phyloP scores from a whole-genome alignment of 2,329 filamentous ascomycete genomes.

The Purpureocillium lavendulum region DNA sequence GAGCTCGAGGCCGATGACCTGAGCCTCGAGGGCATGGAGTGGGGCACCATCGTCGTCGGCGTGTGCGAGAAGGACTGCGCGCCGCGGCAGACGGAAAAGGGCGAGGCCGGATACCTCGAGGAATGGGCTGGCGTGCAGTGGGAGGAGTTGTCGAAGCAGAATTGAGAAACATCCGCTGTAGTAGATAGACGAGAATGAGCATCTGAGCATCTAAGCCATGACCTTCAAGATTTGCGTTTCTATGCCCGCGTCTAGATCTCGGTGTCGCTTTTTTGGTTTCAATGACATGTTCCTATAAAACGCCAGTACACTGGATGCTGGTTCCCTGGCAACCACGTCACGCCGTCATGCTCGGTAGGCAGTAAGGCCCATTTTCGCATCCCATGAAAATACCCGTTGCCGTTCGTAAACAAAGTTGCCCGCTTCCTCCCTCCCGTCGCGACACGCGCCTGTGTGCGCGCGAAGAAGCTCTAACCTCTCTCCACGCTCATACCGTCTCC shows the following conservation, averaged over 20 bases:
- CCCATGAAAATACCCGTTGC: slow-evolving; percentile 12
- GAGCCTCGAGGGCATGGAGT: slow-evolving; percentile 85
- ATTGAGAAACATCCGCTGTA: slow-evolving; percentile 14
- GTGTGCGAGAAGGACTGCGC: slow-evolving; percentile 78
- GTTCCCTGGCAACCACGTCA: slow-evolving; percentile 14
- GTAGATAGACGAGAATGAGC: slow-evolving; percentile 5
- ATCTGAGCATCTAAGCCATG: slow-evolving; percentile 2
- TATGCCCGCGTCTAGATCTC: slow-evolving; percentile 20
- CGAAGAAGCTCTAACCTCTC: too few species aligned
- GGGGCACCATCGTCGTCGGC: slow-evolving; percentile 84
- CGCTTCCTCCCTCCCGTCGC: slow-evolving; percentile 9
- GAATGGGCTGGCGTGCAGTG: slow-evolving; percentile 98
- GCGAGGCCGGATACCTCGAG: slow-evolving; percentile 71
- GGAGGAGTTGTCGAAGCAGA: slow-evolving; percentile 60
- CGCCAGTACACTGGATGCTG: slow-evolving; percentile 21
- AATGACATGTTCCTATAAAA: slow-evolving; percentile 28
- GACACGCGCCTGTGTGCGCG: background rate
- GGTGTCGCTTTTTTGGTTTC: slow-evolving; percentile 18
- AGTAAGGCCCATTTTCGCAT: too few species aligned
- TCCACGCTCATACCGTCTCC: slow-evolving; percentile 38
- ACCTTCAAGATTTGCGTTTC: slow-evolving; percentile 15
- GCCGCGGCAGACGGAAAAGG: slow-evolving; percentile 46
- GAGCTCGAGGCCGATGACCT: slow-evolving; percentile 75
- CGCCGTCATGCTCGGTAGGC: slow-evolving; percentile 16
- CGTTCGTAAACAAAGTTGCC: slow-evolving; percentile 13